Percentiles rank a stretch among this genome's conserved stretches.
Evolutionary conservation across 192 early-diverging fungal species (phyloP).

Genomic region (Rhizoclosmatium globosum): DNA sequence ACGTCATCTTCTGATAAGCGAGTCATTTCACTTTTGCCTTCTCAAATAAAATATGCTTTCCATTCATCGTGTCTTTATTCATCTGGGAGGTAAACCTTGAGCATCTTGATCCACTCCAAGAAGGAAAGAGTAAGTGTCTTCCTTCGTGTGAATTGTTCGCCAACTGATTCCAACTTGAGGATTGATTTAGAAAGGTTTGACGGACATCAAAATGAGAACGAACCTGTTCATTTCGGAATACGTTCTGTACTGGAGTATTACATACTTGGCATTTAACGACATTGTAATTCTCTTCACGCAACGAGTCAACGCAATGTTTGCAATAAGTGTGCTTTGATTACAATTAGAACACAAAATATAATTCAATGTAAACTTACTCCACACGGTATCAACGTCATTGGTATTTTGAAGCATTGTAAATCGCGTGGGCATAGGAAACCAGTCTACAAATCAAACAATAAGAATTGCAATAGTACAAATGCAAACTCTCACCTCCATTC

Average conservation of each 20-base stretch:
- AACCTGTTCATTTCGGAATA: constrained; percentile 58
- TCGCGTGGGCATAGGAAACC: constrained; percentile 64
- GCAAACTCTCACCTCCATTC: constrained; percentile 53
- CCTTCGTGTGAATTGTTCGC: constrained; percentile 57
- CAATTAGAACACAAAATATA: neutral
- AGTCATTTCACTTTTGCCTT: constrained; percentile 7
- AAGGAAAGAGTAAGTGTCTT: constrained; percentile 57
- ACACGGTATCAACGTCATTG: constrained; percentile 64
- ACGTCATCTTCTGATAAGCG: constrained; percentile 57
- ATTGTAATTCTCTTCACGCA: constrained; percentile 65
- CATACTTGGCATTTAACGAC: constrained; percentile 55
- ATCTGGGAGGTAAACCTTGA: constrained; percentile 51
- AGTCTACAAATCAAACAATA: constrained; percentile 44
- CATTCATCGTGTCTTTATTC: constrained; percentile 29
- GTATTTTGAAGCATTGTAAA: constrained; percentile 55
- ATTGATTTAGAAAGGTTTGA: neutral
- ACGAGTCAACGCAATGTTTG: constrained; percentile 50
- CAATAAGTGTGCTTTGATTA: constrained; percentile 61
- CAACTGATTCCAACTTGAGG: constrained; percentile 53
- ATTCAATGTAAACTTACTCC: constrained; percentile 38
- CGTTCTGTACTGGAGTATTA: constrained; percentile 39
- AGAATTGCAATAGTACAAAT: neutral
- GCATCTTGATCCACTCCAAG: constrained; percentile 58
- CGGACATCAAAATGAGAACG: neutral
- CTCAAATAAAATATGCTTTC: constrained; percentile 34